Percentiles rank a stretch among this genome's conserved stretches.
These are phyloP conservation scores for Kurtzmaniella cleridarum DNA, from an alignment of 805 yeast genomes.

Conservation along the genomic window DNA sequence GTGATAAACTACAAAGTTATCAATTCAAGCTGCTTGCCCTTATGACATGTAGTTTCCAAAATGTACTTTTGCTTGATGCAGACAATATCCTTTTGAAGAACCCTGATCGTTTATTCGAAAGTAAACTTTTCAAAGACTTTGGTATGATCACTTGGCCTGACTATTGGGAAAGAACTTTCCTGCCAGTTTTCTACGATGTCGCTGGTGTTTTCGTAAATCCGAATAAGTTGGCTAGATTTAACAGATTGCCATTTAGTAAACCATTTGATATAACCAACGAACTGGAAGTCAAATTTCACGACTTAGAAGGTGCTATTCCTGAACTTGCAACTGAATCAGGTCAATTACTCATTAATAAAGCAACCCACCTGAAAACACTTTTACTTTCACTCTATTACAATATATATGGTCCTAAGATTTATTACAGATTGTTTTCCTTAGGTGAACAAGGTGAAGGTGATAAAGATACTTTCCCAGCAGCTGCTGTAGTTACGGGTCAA, in stretches of 20 bases:
- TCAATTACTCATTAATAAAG: slow-evolving; percentile 55
- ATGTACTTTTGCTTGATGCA: slow-evolving; percentile 29
- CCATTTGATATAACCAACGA: slow-evolving; percentile 7
- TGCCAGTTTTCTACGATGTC: slow-evolving; percentile 31
- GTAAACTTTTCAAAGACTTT: slow-evolving; percentile 20
- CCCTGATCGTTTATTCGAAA: slow-evolving; percentile 26
- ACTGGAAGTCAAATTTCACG: slow-evolving; percentile 39
- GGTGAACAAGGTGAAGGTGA: slow-evolving; percentile 42
- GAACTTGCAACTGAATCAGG: slow-evolving; percentile 70
- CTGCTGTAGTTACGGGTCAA: slow-evolving; percentile 28
- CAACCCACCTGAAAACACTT: slow-evolving; percentile 50
- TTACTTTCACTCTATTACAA: slow-evolving; percentile 62
- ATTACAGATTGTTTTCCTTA: slow-evolving; percentile 55
- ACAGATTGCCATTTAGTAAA: slow-evolving; percentile 19
- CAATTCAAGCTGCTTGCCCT: slow-evolving; percentile 61
- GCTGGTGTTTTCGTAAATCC: slow-evolving; percentile 28
- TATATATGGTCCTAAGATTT: slow-evolving; percentile 54
- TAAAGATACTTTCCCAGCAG: slow-evolving; percentile 32
- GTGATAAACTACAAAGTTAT: slow-evolving; percentile 48
- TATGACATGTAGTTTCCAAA: slow-evolving; percentile 28
- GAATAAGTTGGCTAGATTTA: slow-evolving; percentile 20
- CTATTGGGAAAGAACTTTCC: slow-evolving; percentile 34
- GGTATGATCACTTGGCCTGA: slow-evolving; percentile 42
- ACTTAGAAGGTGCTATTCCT: slow-evolving; percentile 62
- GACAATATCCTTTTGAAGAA: slow-evolving; percentile 26